These are phyloP conservation scores for Penicillium decumbens DNA, from an alignment of 2,329 filamentous ascomycete genomes.

Conservation along the genomic window DNA sequence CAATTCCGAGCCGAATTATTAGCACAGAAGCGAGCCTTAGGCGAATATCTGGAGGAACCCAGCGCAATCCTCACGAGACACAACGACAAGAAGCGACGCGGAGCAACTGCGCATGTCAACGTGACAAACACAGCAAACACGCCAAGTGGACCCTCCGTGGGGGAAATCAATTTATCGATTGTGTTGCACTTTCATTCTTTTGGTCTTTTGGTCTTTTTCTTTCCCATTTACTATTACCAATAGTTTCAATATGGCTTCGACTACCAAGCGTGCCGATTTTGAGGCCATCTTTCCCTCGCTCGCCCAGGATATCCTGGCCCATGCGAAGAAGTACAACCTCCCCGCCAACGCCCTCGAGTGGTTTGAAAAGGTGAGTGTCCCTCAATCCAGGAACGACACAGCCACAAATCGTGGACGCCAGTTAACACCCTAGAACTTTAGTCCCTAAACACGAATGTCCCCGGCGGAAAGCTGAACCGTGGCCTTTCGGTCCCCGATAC, in stretches of 20 bases:
- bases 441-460: constrained; percentile 78
- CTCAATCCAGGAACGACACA: background rate
- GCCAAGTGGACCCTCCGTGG: constrained; percentile 21
- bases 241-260: constrained; percentile 58
- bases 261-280: constrained; percentile 68
- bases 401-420: background rate
- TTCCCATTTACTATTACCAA: constrained; percentile 7
- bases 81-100: constrained; percentile 5
- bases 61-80: background rate
- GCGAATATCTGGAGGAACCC: background rate
- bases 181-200: background rate
- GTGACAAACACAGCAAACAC: constrained; percentile 30
- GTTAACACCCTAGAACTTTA: constrained; percentile 36
- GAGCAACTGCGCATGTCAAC: constrained; percentile 15
- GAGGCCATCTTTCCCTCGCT: constrained; percentile 85
- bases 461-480: constrained; percentile 97
- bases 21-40: background rate
- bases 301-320: constrained; percentile 71
- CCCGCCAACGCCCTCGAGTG: constrained; percentile 76
- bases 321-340: constrained; percentile 76
- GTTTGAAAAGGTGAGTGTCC: constrained; percentile 67
- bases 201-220: background rate
- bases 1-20: background rate
- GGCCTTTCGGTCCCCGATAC: constrained; percentile 97
- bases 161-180: constrained; percentile 10